phyloP scores from a whole-genome alignment of 2,329 filamentous ascomycete genomes.

The Ophiostoma australiae region DNA sequence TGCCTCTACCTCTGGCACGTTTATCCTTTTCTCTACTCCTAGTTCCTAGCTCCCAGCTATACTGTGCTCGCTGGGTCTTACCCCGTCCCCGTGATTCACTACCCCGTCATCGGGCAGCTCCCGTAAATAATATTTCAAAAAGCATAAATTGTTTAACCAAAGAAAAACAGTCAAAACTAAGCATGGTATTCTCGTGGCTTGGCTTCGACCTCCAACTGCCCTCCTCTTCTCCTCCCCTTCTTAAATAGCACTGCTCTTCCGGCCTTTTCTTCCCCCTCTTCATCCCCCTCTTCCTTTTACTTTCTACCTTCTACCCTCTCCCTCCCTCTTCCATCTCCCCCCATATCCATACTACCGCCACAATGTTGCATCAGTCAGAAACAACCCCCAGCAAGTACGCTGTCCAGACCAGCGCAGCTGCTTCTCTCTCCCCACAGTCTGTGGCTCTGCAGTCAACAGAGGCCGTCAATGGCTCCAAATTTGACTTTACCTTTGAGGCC shows the following conservation, averaged over 20 bases:
- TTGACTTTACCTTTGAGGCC: constrained; percentile 59
- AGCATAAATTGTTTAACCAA: background rate
- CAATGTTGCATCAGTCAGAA: constrained; percentile 19
- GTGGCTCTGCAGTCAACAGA: constrained; percentile 39
- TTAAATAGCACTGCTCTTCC: background rate
- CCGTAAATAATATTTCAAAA: background rate
- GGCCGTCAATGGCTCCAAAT: constrained; percentile 28
- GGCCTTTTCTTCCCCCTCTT: background rate
- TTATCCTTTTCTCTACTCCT: background rate
- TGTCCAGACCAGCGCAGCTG: constrained; percentile 22
- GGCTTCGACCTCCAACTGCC: background rate
- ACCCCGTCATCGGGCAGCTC: constrained; percentile 11
- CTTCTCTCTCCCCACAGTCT: constrained; percentile 12
- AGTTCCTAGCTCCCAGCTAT: background rate
- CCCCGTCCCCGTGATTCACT: constrained; percentile 14
- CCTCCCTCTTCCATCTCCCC: background rate
- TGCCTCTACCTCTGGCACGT: background rate
- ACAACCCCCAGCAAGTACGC: constrained; percentile 30
- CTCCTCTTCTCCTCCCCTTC: background rate
- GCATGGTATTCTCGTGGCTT: background rate
- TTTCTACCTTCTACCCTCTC: background rate
- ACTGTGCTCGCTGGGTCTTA: constrained; percentile 16
- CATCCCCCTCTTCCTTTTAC: background rate
- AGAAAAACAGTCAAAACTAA: background rate
- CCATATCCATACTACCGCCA: constrained; percentile 4